These are phyloP conservation scores for Speleostelium caveatum DNA, from an alignment of 78 protist species.

Conservation along the genomic window DNA sequence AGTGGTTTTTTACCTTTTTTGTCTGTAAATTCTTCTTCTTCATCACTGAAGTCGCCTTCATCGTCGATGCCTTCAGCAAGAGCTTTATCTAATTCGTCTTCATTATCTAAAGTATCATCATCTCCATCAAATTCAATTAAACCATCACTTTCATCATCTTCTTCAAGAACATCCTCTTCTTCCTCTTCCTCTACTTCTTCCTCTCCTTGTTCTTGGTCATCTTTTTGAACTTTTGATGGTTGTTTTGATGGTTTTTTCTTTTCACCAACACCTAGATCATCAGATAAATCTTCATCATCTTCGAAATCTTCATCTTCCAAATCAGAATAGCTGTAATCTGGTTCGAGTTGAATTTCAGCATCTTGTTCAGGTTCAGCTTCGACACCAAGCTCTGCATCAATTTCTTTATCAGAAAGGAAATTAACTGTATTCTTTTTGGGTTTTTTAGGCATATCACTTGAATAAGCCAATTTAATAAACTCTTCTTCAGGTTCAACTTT, in stretches of 20 bases:
- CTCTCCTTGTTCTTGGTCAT: conserved; percentile 19
- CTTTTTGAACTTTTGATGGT: background rate
- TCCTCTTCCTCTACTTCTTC: conserved; percentile 33
- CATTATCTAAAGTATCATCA: conserved; percentile 1
- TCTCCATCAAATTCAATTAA: background rate
- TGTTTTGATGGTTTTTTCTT: background rate
- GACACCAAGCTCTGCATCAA: conserved; percentile 32
- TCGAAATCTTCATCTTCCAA: conserved; percentile 51
- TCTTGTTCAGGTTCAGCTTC: conserved; percentile 35
- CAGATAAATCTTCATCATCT: conserved; percentile 52
- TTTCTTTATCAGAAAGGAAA: conserved; percentile 20
- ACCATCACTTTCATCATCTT: conserved; percentile 4
- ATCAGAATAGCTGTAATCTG: conserved; percentile 66
- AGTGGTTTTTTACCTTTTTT: background rate
- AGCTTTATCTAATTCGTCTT: background rate
- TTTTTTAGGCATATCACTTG: background rate
- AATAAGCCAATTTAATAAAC: background rate
- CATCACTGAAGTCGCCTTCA: background rate
- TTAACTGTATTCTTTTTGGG: background rate
- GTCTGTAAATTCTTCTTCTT: background rate
- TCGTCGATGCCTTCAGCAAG: conserved; percentile 29
- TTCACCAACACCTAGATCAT: background rate
- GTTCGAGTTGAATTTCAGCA: background rate
- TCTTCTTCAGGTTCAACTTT: conserved; percentile 17
- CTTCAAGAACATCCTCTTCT: conserved; percentile 44